Evolutionary conservation across 2,329 filamentous ascomycete genomes (phyloP).

Genomic region (Botryotinia convoluta): DNA sequence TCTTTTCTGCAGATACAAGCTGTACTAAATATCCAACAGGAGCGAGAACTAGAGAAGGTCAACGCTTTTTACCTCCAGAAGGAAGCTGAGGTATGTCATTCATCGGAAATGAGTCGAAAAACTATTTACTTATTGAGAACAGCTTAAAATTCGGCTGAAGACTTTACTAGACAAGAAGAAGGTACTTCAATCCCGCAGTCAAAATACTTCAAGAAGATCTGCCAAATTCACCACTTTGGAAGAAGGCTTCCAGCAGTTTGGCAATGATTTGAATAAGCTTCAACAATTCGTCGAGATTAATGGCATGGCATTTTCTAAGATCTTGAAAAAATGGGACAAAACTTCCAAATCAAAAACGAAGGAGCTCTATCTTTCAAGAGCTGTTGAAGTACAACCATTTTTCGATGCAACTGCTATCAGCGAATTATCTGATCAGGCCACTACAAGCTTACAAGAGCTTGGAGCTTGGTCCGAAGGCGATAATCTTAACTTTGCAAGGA

Average conservation of each 20-base stretch:
- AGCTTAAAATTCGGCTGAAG: conserved; percentile 91
- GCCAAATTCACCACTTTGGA: conserved; percentile 93
- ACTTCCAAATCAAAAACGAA: conserved; percentile 98
- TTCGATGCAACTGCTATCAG: conserved; percentile 98
- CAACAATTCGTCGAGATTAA: conserved; percentile 99
- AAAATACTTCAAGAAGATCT: conserved; percentile 78
- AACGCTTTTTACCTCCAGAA: conserved; percentile 98
- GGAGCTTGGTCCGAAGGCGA: conserved; percentile 97
- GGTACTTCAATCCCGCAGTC: conserved; percentile 75
- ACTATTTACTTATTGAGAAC: conserved; percentile 22
- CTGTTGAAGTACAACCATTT: conserved; percentile 95
- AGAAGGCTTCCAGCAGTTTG: conserved; percentile 96
- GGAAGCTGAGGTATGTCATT: conserved; percentile 77
- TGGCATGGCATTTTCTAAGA: conserved; percentile 96
- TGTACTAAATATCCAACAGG: conserved; percentile 57
- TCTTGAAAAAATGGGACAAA: conserved; percentile 99
- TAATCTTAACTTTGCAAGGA: conserved; percentile 74
- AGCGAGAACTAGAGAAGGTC: conserved; percentile 97
- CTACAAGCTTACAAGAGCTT: conserved; percentile 90
- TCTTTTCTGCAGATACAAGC: conserved; percentile 24
- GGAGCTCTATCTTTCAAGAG: conserved; percentile 91
- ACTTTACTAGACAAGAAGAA: conserved; percentile 94
- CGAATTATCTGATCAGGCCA: conserved; percentile 93
- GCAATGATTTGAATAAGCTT: conserved; percentile 92
- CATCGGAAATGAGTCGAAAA: background rate